Percentiles rank a stretch among this genome's conserved stretches.
Evolutionary conservation across 371 early-diverging fungal species (phyloP).

Genomic region (Synchytrium microbalum): DNA sequence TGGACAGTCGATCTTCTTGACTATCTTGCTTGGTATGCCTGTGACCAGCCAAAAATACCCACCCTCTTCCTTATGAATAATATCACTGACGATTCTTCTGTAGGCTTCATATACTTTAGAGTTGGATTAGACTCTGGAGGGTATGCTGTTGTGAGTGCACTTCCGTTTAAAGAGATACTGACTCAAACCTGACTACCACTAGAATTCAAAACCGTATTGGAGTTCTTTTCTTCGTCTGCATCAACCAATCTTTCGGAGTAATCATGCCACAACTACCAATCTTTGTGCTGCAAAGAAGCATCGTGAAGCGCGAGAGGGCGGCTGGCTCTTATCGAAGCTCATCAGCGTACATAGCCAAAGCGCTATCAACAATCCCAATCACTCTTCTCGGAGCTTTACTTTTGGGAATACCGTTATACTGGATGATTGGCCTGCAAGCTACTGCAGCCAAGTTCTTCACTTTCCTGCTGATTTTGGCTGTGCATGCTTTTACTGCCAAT

Average conservation of each 20-base stretch:
- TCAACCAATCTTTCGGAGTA: conserved; percentile 42
- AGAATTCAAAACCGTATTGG: conserved; percentile 40
- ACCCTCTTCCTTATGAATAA: too few species aligned
- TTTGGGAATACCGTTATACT: conserved; percentile 30
- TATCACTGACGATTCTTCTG: too few species aligned
- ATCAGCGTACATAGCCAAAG: conserved; percentile 42
- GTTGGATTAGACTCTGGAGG: conserved; percentile 15
- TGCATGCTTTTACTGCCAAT: conserved; percentile 24
- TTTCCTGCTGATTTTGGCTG: conserved; percentile 13
- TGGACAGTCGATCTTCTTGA: conserved; percentile 25
- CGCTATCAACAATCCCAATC: conserved; percentile 28
- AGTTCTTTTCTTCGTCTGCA: conserved; percentile 39
- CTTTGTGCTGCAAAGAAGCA: conserved; percentile 33
- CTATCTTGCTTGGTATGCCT: conserved; percentile 5
- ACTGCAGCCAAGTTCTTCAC: conserved; percentile 24
- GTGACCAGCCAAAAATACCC: too few species aligned
- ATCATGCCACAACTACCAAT: conserved; percentile 36
- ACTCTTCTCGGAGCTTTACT: conserved; percentile 20
- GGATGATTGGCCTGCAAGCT: conserved; percentile 34
- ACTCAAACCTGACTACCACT: too few species aligned
- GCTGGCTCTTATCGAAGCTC: conserved; percentile 39
- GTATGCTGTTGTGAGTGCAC: too few species aligned
- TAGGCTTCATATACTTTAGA: conserved; percentile 34
- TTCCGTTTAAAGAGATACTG: too few species aligned
- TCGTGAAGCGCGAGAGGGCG: conserved; percentile 46